Evolutionary conservation across 768 basidiomycete genomes (phyloP).

Genomic region (Podaxis sp.): DNA sequence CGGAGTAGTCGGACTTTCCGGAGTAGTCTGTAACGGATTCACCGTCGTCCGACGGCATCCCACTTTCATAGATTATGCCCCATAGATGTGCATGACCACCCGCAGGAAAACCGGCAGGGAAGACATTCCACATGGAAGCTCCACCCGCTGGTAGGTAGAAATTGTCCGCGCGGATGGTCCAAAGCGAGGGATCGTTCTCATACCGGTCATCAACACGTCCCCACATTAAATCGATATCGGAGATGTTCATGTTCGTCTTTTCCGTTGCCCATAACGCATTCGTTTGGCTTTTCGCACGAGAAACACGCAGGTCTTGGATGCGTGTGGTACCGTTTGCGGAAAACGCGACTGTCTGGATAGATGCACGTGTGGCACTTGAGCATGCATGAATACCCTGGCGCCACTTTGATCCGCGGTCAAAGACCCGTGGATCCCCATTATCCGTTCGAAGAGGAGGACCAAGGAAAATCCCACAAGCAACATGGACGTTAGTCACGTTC

Average conservation of each 20-base stretch:
- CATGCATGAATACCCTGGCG: conserved; percentile 20
- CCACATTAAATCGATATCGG: conserved; percentile 8
- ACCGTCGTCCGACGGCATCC: not conserved
- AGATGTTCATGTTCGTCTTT: not conserved
- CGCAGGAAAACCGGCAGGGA: conserved; percentile 1
- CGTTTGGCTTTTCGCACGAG: not conserved
- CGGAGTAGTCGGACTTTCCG: not conserved
- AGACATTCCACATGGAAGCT: not conserved
- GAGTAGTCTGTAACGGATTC: not conserved
- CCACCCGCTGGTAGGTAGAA: conserved; percentile 12
- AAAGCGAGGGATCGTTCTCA: conserved; percentile 13
- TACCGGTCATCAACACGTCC: conserved; percentile 9
- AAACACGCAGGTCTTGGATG: not conserved
- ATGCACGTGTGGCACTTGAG: conserved; percentile 20
- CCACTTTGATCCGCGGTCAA: conserved; percentile 22
- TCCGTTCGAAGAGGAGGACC: conserved; percentile 22
- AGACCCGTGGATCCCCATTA: conserved; percentile 19
- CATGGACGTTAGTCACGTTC: conserved; percentile 24
- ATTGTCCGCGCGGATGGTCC: conserved; percentile 1
- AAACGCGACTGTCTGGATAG: conserved; percentile 8
- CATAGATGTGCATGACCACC: not conserved
- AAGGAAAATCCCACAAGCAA: conserved; percentile 21
- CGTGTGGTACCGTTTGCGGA: conserved; percentile 3
- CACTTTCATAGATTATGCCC: not conserved
- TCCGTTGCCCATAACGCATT: conserved; percentile 9